Evolutionary conservation across 345 rosid species (phyloP), one percentile per base, ranked within the genome.

Genomic region (Populus deltoides): DNA sequence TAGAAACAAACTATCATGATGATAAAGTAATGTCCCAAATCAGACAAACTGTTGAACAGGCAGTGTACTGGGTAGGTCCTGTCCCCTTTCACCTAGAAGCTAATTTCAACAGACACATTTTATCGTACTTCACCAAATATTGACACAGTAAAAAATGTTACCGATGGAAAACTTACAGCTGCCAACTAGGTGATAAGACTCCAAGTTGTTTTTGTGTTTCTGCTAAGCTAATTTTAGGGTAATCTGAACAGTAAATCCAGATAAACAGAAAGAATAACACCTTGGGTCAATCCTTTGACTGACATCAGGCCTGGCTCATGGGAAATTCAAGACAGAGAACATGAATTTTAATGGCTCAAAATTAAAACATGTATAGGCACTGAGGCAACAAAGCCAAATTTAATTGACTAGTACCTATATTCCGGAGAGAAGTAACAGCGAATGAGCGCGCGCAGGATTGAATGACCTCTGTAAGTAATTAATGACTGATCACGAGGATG

Each of bases 361-460:
- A 38, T 20, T 39, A 24, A 22, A 29, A 49, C 39, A 8, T 20
- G 24, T 2, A 20, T 20, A 33, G 5, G 51, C 29, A 31, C 61
- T 24, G 62, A 29, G 61, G 41, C 38, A 11, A 43, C 36, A 24
- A 25, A 75, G 43, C 59, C 47, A 45, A 38, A 38, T 39, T 39
- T 38, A 69, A 39, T 24, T 24, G 24, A 47, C 9, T 1, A 8
- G 47, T 86, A 91, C 94, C 92, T 89, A 77, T 86, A 82, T 69
- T 72, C 82, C 13, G 94, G 94, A 63, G 94, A 89, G 88, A 89
- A 91, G 87, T 89, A 87, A 77, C 94, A 91, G 55, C 91, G 91
- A 55, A 91, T 89, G 74, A 89, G 77, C 72, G 94, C 89, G 39
- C 76, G 79, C 82, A 91, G 75, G 78, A 91, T 88, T 11, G 89